Evolutionary conservation across 208 protist species (phyloP).

Genomic region (Acanthamoeba royreba): DNA sequence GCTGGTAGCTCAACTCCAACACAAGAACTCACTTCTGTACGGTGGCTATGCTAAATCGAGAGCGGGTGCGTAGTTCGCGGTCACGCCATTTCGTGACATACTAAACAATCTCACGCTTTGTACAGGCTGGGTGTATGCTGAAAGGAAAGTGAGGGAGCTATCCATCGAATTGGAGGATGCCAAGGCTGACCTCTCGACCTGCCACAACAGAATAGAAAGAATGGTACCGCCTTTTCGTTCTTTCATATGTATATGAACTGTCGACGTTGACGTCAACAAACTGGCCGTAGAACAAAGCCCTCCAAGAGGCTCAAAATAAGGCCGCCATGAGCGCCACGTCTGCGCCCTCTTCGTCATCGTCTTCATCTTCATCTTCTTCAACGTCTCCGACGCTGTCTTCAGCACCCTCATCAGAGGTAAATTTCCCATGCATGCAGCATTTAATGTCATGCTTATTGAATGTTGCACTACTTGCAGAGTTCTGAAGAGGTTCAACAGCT

Average conservation of each 20-base stretch:
- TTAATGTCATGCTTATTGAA: no score
- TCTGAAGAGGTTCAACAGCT: not conserved
- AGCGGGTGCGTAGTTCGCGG: not conserved
- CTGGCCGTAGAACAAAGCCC: not conserved
- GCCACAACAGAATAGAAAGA: slow-evolving; percentile 31
- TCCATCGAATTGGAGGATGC: not conserved
- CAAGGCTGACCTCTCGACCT: not conserved
- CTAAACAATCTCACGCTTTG: not conserved
- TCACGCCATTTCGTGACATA: not conserved
- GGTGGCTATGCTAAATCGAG: not conserved
- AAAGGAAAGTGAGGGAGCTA: not conserved
- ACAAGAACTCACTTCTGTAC: not conserved
- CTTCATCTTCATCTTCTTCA: not conserved
- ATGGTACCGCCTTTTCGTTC: not conserved
- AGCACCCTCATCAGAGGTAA: not conserved
- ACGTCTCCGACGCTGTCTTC: not conserved
- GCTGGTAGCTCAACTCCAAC: not conserved
- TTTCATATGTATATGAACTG: not conserved
- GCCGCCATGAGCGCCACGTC: not conserved
- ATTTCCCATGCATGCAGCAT: no score
- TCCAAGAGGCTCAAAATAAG: not conserved
- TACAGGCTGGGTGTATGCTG: not conserved
- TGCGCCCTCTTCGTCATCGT: not conserved
- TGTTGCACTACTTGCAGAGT: no score
- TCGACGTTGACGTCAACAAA: not conserved